Evolutionary conservation across 805 yeast species (phyloP), one percentile per base, ranked within the genome.

Genomic region (Candida caryicola): DNA sequence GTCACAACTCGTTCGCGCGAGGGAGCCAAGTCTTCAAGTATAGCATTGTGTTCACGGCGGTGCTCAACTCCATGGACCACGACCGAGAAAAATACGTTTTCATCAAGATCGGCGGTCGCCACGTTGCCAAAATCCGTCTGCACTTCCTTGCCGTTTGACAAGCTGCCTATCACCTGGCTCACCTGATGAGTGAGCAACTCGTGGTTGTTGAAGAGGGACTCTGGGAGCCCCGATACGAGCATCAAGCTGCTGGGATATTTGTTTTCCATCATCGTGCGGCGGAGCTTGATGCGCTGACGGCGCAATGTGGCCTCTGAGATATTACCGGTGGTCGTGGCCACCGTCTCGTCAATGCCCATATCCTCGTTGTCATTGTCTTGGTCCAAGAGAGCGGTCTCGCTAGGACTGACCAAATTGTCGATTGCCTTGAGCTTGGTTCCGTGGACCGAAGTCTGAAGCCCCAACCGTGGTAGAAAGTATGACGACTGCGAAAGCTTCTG

Each of bases 361-460:
- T 74, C 81, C 30, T 76, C 80, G 33, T 73, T 72, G 38, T 64
- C 71, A 41, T 73, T 71, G 34, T 74, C 80, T 18, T 57, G 58
- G 29, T 62, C 69, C 14, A 54, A 56, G 10, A 40, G 45, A 10
- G 46, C 41, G 14, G 45, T 53, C 6, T 41, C 53, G 9, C 43
- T 43, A 13, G 43, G 40, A 2, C 37, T 23, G 6, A 36, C 29
- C 12, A 44, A 44, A 30, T 32, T 32, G 9, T 41, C 39, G 1
- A 40, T 34, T 5, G 40, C 35, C 19, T 52, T 49, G 13, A 38
- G 42, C 37, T 73, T 65, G 10, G 73, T 58, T 0, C 89, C 85
- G 54, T 77, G 73, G 0, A 84, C 81, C 4, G 82, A 62, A 0
- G 89, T 74, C 36, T 75, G 82, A 0, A 85, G 51, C 1, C 93